Conservation (phyloP, 2,329 filamentous ascomycete genomes). For the Hysterium pulicare region DNA sequence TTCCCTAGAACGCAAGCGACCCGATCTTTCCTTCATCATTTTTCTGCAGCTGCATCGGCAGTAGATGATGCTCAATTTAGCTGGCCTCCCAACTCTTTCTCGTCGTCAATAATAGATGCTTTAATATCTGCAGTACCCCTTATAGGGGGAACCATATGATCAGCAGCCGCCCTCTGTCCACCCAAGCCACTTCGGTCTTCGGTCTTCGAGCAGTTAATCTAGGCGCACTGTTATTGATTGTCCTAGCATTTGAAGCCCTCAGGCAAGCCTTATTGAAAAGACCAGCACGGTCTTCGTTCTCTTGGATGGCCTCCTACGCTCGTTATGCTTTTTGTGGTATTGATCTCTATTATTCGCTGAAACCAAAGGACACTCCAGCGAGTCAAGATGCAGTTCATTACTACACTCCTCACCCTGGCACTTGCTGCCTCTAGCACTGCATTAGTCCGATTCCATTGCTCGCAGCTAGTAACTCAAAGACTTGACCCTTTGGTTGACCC, state of each 20-base stretch:
- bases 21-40: conserved; percentile 5
- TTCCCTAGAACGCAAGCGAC: conserved; percentile 1
- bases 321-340: not conserved
- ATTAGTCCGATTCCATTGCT: conserved; percentile 22
- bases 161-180: not conserved
- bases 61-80: not conserved
- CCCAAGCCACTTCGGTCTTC: not conserved
- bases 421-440: conserved; percentile 15
- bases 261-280: conserved; percentile 4
- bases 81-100: not conserved
- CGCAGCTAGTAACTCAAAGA: conserved; percentile 19
- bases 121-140: conserved; percentile 1
- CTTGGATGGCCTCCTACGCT: conserved; percentile 1
- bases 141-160: conserved; percentile 2
- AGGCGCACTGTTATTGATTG: not conserved
- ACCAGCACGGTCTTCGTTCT: conserved; percentile 6
- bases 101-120: not conserved
- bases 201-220: conserved; percentile 1
- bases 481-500: conserved; percentile 20
- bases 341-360: conserved; percentile 2
- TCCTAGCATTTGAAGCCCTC: conserved; percentile 1
- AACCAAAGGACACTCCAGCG: not conserved
- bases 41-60: conserved; percentile 3
- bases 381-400: conserved; percentile 16
- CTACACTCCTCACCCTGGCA: conserved; percentile 10